phyloP scores from a whole-genome alignment of 176 grass and related monocot species.

The Oropetium thomaeum region DNA sequence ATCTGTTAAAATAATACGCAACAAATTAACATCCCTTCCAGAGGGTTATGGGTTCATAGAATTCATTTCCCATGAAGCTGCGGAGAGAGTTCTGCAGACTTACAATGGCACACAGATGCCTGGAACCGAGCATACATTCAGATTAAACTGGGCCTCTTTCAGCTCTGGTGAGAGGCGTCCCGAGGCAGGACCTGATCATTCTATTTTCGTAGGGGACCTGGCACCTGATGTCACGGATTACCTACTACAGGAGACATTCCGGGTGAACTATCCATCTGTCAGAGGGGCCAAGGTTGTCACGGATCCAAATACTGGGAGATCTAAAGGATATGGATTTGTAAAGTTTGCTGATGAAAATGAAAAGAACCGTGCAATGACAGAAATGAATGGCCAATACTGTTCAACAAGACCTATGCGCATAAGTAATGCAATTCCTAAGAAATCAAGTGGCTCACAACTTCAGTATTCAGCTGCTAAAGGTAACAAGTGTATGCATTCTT shows the following conservation, averaged over 20 bases:
- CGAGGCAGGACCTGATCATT: slow-evolving; percentile 77
- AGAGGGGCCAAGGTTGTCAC: slow-evolving; percentile 99
- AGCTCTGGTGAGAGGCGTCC: slow-evolving; percentile 83
- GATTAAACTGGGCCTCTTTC: slow-evolving; percentile 99
- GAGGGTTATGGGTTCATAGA: slow-evolving; percentile 99
- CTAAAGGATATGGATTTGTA: slow-evolving; percentile 99
- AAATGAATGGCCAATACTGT: slow-evolving; percentile 98
- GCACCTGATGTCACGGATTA: slow-evolving; percentile 99
- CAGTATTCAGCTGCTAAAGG: slow-evolving; percentile 64
- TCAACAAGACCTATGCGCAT: slow-evolving; percentile 96
- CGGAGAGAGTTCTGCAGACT: slow-evolving; percentile 76
- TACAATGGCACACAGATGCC: slow-evolving; percentile 97
- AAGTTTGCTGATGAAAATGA: slow-evolving; percentile 97
- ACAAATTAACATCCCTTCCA: slow-evolving; percentile 82
- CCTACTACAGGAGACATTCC: slow-evolving; percentile 93
- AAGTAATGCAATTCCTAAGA: slow-evolving; percentile 90
- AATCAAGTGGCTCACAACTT: slow-evolving; percentile 63
- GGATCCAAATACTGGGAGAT: slow-evolving; percentile 89
- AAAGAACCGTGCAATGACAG: slow-evolving; percentile 96
- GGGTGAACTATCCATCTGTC: slow-evolving; percentile 75
- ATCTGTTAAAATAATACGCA: slow-evolving; percentile 92
- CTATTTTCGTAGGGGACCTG: slow-evolving; percentile 94
- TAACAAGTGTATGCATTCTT: slow-evolving; percentile 33
- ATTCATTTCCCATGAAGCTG: slow-evolving; percentile 87
- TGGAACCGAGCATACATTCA: slow-evolving; percentile 92